Conservation (phyloP, 306 rosid genomes). For the Styphnolobium japonicum region DNA sequence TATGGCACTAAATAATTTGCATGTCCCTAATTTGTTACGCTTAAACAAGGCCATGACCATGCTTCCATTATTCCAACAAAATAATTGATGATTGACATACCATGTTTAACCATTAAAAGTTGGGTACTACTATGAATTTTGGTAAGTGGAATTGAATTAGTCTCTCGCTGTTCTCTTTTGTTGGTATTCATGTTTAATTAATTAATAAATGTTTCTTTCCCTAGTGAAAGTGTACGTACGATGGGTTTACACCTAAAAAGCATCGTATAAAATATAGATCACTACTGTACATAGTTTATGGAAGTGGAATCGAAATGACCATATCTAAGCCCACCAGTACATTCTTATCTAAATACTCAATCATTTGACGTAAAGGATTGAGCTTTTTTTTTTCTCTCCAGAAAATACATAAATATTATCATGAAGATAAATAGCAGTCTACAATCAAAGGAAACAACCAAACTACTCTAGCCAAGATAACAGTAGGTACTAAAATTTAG, state of each 20-base stretch:
- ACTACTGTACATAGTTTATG: neutral
- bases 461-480: too few species aligned
- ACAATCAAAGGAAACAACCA: too few species aligned
- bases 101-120: neutral
- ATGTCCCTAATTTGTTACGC: neutral
- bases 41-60: neutral
- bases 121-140: neutral
- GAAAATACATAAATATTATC: neutral
- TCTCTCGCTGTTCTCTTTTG: neutral
- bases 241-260: neutral
- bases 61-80: slow-evolving; percentile 36
- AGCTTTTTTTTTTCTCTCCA: neutral
- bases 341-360: neutral
- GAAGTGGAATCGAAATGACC: neutral
- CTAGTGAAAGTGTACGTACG: neutral
- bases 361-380: neutral
- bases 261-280: neutral
- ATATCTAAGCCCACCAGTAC: neutral
- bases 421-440: neutral
- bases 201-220: neutral
- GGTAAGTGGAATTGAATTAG: neutral
- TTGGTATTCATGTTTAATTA: neutral
- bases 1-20: neutral
- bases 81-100: neutral
- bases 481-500: too few species aligned